phyloP scores from a whole-genome alignment of 2,329 filamentous ascomycete genomes.

The Neonectria magnoliae region DNA sequence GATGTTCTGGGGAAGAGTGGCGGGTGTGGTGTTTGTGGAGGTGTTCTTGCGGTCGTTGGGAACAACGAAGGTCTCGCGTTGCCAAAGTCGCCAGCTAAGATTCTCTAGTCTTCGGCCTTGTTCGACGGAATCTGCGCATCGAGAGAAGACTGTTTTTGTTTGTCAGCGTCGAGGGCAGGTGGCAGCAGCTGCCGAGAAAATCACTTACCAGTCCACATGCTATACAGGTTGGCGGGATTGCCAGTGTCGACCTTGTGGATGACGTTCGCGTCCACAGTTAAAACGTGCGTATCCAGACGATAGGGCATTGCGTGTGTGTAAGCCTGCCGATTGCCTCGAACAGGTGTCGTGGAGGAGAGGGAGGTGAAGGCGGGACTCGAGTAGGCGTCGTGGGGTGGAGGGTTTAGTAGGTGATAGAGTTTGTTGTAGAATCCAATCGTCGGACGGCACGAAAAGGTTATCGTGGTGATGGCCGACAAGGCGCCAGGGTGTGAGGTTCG shows the following conservation, averaged over 20 bases:
- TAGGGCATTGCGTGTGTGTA: constrained; percentile 75
- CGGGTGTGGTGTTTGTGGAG: constrained; percentile 46
- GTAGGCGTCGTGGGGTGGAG: constrained; percentile 17
- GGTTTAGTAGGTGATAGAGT: constrained; percentile 18
- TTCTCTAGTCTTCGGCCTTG: constrained; percentile 94
- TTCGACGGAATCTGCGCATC: constrained; percentile 92
- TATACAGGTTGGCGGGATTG: constrained; percentile 92
- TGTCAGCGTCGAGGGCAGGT: constrained; percentile 45
- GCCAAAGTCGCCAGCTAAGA: constrained; percentile 95
- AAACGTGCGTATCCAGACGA: constrained; percentile 82
- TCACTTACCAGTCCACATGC: constrained; percentile 93
- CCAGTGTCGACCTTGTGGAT: constrained; percentile 95
- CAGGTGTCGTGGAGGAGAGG: constrained; percentile 36
- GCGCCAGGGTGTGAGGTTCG: constrained; percentile 28
- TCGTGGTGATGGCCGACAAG: constrained; percentile 35
- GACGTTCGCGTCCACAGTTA: constrained; percentile 90
- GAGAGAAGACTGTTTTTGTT: constrained; percentile 78
- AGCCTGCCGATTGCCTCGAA: constrained; percentile 51
- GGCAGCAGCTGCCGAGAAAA: constrained; percentile 8
- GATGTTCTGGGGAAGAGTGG: constrained; percentile 62
- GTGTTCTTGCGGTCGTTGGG: constrained; percentile 73
- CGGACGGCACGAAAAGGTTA: constrained; percentile 25
- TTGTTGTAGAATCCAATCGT: constrained; percentile 28
- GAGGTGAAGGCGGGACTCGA: constrained; percentile 24
- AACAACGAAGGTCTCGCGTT: constrained; percentile 75